Conservation (phyloP, 345 rosid genomes). For the Gynandropsis gynandra region DNA sequence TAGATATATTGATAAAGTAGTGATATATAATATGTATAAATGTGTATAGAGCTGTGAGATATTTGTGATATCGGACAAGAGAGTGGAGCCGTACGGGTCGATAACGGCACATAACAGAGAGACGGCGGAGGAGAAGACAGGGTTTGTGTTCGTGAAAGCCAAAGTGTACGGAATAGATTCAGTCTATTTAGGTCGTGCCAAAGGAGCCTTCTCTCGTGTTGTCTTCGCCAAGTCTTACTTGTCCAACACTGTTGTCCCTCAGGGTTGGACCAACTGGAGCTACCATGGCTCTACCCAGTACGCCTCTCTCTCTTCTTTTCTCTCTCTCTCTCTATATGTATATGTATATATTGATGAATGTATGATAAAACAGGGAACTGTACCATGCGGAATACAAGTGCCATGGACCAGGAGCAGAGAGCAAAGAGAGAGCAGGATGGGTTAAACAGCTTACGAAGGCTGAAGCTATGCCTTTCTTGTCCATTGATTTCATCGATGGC, state of each 20-base stretch:
- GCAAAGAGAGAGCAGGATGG: slow-evolving; percentile 43
- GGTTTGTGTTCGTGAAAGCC: slow-evolving; percentile 65
- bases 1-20: too few species aligned
- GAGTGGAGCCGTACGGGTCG: slow-evolving; percentile 62
- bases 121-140: slow-evolving; percentile 38
- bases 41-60: slow-evolving; percentile 53
- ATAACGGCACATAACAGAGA: slow-evolving; percentile 77
- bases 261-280: slow-evolving; percentile 91
- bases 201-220: slow-evolving; percentile 66
- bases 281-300: slow-evolving; percentile 50
- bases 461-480: slow-evolving; percentile 49
- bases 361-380: slow-evolving; percentile 33
- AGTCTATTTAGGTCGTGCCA: slow-evolving; percentile 67
- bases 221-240: slow-evolving; percentile 58
- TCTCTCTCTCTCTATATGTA: background rate
- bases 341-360: background rate
- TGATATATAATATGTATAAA: too few species aligned
- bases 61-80: slow-evolving; percentile 65
- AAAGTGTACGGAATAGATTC: slow-evolving; percentile 61
- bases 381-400: slow-evolving; percentile 65
- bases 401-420: slow-evolving; percentile 72
- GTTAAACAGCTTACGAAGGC: slow-evolving; percentile 50
- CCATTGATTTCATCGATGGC: slow-evolving; percentile 70
- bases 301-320: slow-evolving; percentile 15
- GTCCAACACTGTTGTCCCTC: slow-evolving; percentile 57